These are phyloP conservation scores for Paramecium sonneborni DNA, from an alignment of 73 alveolate species.

Conservation along the genomic window DNA sequence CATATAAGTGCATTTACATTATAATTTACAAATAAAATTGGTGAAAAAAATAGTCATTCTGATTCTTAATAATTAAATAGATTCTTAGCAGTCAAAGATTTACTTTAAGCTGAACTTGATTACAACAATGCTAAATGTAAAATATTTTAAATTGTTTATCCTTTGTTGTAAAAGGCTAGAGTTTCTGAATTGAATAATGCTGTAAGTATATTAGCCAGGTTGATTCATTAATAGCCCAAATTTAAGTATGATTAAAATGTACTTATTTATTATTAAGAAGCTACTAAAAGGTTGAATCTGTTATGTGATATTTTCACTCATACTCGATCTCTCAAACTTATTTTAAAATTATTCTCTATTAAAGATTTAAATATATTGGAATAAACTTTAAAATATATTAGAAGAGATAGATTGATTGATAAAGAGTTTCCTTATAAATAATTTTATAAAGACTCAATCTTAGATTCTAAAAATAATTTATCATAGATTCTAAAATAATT, in stretches of 20 bases:
- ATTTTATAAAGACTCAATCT: neutral
- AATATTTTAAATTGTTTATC: neutral
- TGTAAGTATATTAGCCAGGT: neutral
- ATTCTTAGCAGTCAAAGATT: neutral
- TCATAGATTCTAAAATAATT: neutral
- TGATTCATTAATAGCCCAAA: neutral
- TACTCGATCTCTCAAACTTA: neutral
- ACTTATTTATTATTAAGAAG: neutral
- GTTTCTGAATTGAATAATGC: neutral
- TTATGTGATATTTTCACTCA: neutral
- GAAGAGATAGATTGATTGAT: constrained; percentile 44
- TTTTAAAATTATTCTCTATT: neutral
- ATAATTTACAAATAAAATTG: constrained; percentile 28
- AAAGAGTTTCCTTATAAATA: neutral
- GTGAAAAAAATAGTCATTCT: neutral
- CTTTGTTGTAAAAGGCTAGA: neutral
- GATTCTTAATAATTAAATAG: constrained; percentile 22
- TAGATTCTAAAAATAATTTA: neutral
- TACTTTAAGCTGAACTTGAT: neutral
- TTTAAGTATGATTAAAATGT: neutral
- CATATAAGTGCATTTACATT: constrained; percentile 49
- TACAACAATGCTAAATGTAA: neutral
- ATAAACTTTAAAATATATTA: neutral
- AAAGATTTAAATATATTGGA: neutral
- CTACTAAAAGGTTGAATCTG: neutral